Conservation (phyloP, 306 rosid species). For the Coriaria nepalensis region DNA sequence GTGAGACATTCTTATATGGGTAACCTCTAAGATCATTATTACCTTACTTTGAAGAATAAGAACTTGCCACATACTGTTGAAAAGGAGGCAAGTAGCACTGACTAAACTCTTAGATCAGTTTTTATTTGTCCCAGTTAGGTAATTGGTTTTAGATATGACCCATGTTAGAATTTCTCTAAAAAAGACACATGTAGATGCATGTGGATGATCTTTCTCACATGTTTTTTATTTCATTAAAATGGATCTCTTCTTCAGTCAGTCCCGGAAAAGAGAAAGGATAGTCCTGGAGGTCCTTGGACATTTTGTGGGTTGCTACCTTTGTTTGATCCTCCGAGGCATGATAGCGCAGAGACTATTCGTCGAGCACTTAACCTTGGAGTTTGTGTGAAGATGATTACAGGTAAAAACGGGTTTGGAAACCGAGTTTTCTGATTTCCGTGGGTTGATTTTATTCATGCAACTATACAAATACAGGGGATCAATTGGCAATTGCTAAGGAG, state of each 20-base stretch:
- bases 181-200: too few species aligned
- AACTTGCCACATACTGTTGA: too few species aligned
- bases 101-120: too few species aligned
- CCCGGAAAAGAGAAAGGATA: slow-evolving; percentile 63
- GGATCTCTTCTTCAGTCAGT: slow-evolving; percentile 32
- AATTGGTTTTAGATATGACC: too few species aligned
- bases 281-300: slow-evolving; percentile 74
- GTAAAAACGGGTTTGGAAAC: slow-evolving; percentile 13
- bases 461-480: slow-evolving; percentile 42
- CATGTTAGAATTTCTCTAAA: too few species aligned
- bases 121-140: too few species aligned
- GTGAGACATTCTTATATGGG: too few species aligned
- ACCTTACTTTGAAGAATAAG: too few species aligned
- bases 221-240: neutral
- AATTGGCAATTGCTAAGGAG: slow-evolving; percentile 81
- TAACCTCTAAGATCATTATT: too few species aligned
- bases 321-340: slow-evolving; percentile 90
- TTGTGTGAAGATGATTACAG: slow-evolving; percentile 85
- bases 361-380: slow-evolving; percentile 88
- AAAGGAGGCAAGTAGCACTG: too few species aligned
- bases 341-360: slow-evolving; percentile 80
- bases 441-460: neutral
- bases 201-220: too few species aligned
- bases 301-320: slow-evolving; percentile 78
- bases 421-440: neutral